Evolutionary conservation across 1,139 yeast genomes (phyloP).

Genomic region (Debaryomyces psychrophilus): DNA sequence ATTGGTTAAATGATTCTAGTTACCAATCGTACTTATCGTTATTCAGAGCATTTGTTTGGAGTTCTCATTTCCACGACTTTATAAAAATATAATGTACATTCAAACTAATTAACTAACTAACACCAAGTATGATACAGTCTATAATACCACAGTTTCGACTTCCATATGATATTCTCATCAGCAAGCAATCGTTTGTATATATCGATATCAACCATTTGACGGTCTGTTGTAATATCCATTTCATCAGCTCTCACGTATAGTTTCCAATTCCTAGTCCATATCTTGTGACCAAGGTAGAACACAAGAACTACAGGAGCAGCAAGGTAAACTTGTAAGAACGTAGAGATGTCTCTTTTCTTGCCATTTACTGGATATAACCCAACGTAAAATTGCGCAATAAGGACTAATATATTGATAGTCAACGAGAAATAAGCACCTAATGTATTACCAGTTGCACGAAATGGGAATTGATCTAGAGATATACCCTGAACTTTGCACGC

Average conservation of each 20-base stretch:
- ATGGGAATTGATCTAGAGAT: conserved; percentile 18
- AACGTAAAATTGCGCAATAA: conserved; percentile 38
- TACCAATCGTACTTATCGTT: conserved; percentile 1
- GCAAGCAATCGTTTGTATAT: not conserved
- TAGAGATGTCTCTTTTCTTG: conserved; percentile 26
- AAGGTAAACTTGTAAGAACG: conserved; percentile 35
- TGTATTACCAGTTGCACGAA: conserved; percentile 32
- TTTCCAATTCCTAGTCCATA: conserved; percentile 31
- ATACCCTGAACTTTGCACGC: conserved; percentile 3
- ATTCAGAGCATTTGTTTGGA: not conserved
- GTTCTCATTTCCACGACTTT: conserved; percentile 6
- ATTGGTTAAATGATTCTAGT: not conserved
- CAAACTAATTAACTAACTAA: not conserved
- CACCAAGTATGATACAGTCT: not conserved
- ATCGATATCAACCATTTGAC: conserved; percentile 27
- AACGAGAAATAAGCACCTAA: conserved; percentile 39
- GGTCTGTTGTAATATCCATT: conserved; percentile 38
- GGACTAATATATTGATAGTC: conserved; percentile 30
- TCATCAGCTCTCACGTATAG: conserved; percentile 26
- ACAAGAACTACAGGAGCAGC: conserved; percentile 32
- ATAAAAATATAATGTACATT: not conserved
- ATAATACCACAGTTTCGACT: conserved; percentile 1
- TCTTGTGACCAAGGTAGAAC: conserved; percentile 31
- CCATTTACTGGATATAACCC: conserved; percentile 33
- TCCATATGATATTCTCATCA: not conserved